Evolutionary conservation across 352 stramenopile species (phyloP).

Genomic region (Elongisporangium anandrum): DNA sequence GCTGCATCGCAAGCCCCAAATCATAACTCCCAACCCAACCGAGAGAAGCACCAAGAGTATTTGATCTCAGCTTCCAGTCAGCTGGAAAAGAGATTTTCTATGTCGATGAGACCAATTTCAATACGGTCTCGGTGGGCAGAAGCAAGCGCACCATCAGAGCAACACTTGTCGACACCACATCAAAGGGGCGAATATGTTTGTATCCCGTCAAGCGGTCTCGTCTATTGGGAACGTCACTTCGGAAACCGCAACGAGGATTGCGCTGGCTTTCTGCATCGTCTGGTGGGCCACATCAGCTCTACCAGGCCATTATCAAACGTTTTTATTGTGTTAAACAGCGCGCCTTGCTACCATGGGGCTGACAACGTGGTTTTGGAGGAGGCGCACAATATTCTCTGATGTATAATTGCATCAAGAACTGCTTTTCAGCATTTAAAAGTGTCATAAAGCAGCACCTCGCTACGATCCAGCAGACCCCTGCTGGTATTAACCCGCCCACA

Average conservation of each 20-base stretch:
- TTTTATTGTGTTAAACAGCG: constrained; percentile 9
- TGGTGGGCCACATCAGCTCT: constrained; percentile 5
- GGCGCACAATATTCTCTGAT: constrained; percentile 1
- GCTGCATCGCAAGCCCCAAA: constrained; percentile 8
- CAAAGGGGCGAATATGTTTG: constrained; percentile 8
- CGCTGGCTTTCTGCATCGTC: constrained; percentile 7
- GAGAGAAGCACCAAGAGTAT: constrained; percentile 7
- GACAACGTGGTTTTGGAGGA: constrained; percentile 1
- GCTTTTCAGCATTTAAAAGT: constrained; percentile 6
- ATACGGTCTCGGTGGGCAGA: not conserved
- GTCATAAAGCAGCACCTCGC: constrained; percentile 8
- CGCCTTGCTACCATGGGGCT: constrained; percentile 1
- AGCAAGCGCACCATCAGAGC: no score
- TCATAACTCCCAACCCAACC: constrained; percentile 12
- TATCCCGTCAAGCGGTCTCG: constrained; percentile 9
- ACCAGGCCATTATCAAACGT: constrained; percentile 2
- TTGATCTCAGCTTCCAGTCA: not conserved
- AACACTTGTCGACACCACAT: no score
- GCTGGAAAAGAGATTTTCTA: constrained; percentile 11
- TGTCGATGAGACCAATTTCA: constrained; percentile 15
- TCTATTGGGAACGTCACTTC: constrained; percentile 4
- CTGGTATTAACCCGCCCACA: no score
- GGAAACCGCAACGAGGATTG: constrained; percentile 6
- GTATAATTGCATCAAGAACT: constrained; percentile 9
- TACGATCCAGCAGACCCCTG: no score